phyloP scores from a whole-genome alignment of 169 alveolate species.

The Condylostoma magnum region DNA sequence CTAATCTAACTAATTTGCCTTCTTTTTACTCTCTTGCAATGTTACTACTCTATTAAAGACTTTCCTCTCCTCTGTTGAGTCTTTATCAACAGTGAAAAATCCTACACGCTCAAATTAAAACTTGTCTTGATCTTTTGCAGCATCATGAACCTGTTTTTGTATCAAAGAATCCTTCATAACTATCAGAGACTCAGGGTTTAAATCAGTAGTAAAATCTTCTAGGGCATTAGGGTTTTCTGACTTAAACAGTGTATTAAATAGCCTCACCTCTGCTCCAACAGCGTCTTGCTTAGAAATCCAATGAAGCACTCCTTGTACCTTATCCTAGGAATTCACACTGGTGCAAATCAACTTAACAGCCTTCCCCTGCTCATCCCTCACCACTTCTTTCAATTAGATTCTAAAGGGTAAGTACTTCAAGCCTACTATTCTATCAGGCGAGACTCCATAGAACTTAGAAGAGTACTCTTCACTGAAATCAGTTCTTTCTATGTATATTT shows the following conservation, averaged over 20 bases:
- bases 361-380: constrained; percentile 36
- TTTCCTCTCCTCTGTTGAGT: constrained; percentile 47
- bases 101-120: constrained; percentile 90
- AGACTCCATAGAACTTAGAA: constrained; percentile 69
- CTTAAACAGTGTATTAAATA: constrained; percentile 67
- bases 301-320: constrained; percentile 77
- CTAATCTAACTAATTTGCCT: constrained; percentile 30
- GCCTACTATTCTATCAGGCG: constrained; percentile 72
- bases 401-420: constrained; percentile 69
- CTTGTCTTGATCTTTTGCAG: constrained; percentile 64
- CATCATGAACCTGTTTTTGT: constrained; percentile 54
- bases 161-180: constrained; percentile 56
- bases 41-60: constrained; percentile 82
- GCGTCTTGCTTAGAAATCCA: constrained; percentile 80
- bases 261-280: constrained; percentile 60
- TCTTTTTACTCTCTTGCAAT: constrained; percentile 57
- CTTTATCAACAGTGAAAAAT: constrained; percentile 74
- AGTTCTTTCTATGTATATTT: constrained; percentile 26
- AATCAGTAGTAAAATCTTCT: constrained; percentile 60
- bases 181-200: constrained; percentile 70
- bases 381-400: constrained; percentile 57
- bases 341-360: constrained; percentile 48
- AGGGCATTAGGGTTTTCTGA: constrained; percentile 60
- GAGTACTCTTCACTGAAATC: constrained; percentile 67
- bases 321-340: constrained; percentile 52